A percentile compares a stretch with the other conserved stretches of the same genome.
Conservation (phyloP, 306 rosid genomes). For the Oxytropis ochrocephala region DNA sequence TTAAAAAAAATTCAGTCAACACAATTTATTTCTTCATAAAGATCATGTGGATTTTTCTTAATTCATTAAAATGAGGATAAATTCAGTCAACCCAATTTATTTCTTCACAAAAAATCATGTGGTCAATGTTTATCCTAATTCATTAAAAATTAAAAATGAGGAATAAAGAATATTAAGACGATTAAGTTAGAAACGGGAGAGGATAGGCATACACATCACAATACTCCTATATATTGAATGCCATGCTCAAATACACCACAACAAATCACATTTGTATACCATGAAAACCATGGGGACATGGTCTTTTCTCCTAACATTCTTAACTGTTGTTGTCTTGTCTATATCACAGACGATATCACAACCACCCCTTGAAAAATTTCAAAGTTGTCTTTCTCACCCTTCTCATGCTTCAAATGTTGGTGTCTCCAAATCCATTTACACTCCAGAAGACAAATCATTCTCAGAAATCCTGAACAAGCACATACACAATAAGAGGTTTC, state of each 20-base stretch:
- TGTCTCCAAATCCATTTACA: neutral
- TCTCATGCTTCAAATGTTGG: neutral
- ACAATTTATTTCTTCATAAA: too few relatives aligned
- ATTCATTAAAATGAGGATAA: too few relatives aligned
- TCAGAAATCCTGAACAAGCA: constrained; percentile 13
- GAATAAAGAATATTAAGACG: too few relatives aligned
- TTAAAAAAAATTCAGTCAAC: too few relatives aligned
- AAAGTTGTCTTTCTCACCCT: neutral
- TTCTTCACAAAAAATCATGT: too few relatives aligned
- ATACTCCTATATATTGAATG: neutral
- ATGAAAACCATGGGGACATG: neutral
- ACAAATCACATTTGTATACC: neutral
- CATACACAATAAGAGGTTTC: constrained; percentile 5
- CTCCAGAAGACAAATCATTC: neutral
- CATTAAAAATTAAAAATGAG: too few relatives aligned
- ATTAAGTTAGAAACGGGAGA: too few relatives aligned
- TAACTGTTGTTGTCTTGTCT: neutral
- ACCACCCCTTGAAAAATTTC: neutral
- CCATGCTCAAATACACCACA: neutral
- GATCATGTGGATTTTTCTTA: too few relatives aligned
- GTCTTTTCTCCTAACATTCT: neutral
- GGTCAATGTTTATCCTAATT: too few relatives aligned
- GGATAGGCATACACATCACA: too few relatives aligned
- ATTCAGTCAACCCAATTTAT: too few relatives aligned
- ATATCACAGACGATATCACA: neutral